Base-by-base conservation (phyloP, 176 grass and related monocot genomes). In the Pontederia crassipes region DNA sequence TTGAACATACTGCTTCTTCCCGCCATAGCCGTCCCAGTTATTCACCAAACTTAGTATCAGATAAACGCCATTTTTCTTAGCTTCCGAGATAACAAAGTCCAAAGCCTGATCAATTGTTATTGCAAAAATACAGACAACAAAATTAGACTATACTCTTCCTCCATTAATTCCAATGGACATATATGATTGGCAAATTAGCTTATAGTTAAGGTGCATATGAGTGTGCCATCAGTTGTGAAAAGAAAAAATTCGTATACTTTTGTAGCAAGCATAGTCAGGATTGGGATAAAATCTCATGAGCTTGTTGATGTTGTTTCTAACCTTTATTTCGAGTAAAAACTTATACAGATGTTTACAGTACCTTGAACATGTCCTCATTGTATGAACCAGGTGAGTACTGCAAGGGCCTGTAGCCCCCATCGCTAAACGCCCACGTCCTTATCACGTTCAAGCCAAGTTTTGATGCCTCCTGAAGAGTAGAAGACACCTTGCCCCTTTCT, bases 401-500 rank as follows among this genome's bases (percentile, higher is more conserved):
- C 75, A 95, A 59, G 17, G 86, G 66, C 28, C 74, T 75, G 68
- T 82, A 67, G 2, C 83, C 86, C 5, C 86, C 91, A 71, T 89
- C 86, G 73, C 78, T 72, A 68, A 96, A 96, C 40, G 91, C 91
- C 91, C 86, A 90, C 4, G 83, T 90, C 69, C 91, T 72, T 45
- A 87, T 55, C 14, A 90, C 17, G 29, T 55, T 67, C 13, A 80
- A 75, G 52, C 81, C 80, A 80, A 82, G 59, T 49, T 68, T 17
- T 20, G 83, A 72, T 12, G 86, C 91, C 73, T 82, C 68, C 2
- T 68, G 50, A 28, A 84, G 81, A 40, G 61, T 45, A 26, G 2
- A 72, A 45, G 72, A 4, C 60, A 86, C 80, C 62, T 96, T 90
- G 72, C 58, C 61, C 66, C 72, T 72, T 54, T 82, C 80, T 8